phyloP scores from a whole-genome alignment of 169 alveolate species.

The Cryptosporidium canis region DNA sequence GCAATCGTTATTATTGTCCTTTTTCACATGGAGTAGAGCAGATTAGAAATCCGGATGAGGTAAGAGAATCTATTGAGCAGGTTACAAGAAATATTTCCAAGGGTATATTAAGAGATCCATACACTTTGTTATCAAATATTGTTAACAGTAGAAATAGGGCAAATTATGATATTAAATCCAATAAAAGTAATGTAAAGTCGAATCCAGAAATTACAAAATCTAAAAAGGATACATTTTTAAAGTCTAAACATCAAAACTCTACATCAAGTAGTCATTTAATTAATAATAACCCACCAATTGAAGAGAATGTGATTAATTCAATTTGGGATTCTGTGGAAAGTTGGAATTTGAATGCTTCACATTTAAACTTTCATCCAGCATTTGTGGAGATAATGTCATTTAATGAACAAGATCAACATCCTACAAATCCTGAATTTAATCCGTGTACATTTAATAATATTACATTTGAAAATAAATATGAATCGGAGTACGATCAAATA shows the following conservation, averaged over 20 bases:
- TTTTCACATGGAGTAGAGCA: constrained; percentile 75
- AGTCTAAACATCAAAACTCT: not conserved
- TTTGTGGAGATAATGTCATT: constrained; percentile 28
- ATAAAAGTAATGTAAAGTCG: not conserved
- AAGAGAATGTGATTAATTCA: not conserved
- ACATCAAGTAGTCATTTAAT: not conserved
- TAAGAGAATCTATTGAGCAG: constrained; percentile 52
- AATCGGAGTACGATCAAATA: constrained; percentile 56
- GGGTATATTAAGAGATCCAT: constrained; percentile 32
- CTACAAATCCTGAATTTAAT: not conserved
- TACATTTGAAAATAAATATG: not conserved
- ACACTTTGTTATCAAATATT: constrained; percentile 22
- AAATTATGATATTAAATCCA: not conserved
- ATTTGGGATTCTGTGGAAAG: constrained; percentile 28
- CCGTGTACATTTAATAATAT: not conserved
- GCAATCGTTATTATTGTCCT: constrained; percentile 80
- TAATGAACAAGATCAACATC: not conserved
- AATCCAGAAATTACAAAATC: not conserved
- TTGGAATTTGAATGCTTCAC: constrained; percentile 27
- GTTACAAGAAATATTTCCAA: not conserved
- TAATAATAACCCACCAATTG: not conserved
- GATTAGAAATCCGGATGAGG: constrained; percentile 64
- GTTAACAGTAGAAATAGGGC: not conserved
- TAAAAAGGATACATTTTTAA: not conserved
- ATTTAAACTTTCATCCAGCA: constrained; percentile 27